Conservation (phyloP, 768 basidiomycete species). For the Leccinum boreale region DNA sequence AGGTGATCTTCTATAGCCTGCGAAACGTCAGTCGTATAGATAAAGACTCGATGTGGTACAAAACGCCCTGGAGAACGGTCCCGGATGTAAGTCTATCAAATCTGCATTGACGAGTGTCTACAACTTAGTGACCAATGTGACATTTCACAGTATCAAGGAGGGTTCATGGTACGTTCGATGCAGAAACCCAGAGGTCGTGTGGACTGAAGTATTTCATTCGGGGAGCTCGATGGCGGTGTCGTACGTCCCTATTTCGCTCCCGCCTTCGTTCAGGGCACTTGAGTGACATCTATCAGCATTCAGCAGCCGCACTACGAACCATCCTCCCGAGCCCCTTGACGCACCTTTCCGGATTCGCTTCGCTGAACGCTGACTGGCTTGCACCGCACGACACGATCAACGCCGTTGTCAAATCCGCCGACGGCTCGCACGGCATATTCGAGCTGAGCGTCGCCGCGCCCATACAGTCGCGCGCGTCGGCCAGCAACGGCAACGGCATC, state of each 20-base stretch:
- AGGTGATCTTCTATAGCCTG: constrained; percentile 64
- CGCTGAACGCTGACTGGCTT: constrained; percentile 68
- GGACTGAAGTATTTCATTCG: not conserved
- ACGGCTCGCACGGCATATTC: constrained; percentile 56
- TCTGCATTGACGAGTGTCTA: not conserved
- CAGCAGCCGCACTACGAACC: constrained; percentile 57
- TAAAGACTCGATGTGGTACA: constrained; percentile 69
- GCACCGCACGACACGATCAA: constrained; percentile 79
- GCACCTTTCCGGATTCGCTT: constrained; percentile 60
- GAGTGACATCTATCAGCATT: constrained; percentile 48
- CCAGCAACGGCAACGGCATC: constrained; percentile 23
- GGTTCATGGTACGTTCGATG: constrained; percentile 62
- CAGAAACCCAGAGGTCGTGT: not conserved
- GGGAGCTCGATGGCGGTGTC: constrained; percentile 75
- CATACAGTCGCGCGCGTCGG: constrained; percentile 34
- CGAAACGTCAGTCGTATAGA: constrained; percentile 52
- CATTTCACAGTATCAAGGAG: constrained; percentile 62
- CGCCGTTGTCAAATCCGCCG: constrained; percentile 42
- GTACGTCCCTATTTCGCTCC: constrained; percentile 38
- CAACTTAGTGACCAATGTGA: not conserved
- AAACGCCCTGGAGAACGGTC: constrained; percentile 79
- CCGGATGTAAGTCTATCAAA: constrained; percentile 58
- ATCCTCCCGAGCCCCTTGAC: constrained; percentile 52
- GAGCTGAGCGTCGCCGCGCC: constrained; percentile 66
- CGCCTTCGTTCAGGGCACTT: not conserved